phyloP scores from a whole-genome alignment of 2,329 filamentous ascomycete genomes.

The Fusarium anguioides region DNA sequence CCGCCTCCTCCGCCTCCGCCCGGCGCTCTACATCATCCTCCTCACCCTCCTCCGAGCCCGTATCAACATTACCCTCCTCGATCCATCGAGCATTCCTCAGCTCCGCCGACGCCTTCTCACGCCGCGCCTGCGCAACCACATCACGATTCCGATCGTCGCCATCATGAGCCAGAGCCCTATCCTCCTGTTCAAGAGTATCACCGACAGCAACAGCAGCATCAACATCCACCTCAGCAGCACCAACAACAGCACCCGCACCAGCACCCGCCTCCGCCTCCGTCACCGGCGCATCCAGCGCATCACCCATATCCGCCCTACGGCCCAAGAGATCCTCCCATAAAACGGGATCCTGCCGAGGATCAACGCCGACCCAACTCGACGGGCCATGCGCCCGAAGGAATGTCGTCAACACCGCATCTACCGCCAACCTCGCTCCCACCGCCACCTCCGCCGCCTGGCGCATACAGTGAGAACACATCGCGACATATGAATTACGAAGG shows the following conservation, averaged over 20 bases:
- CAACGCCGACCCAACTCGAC: constrained; percentile 65
- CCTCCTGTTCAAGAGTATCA: constrained; percentile 66
- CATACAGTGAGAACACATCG: constrained; percentile 59
- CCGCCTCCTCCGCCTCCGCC: constrained; percentile 46
- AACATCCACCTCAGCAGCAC: constrained; percentile 28
- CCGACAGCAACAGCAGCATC: constrained; percentile 44
- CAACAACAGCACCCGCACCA: constrained; percentile 26
- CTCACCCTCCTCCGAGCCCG: constrained; percentile 49
- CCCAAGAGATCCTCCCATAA: constrained; percentile 64
- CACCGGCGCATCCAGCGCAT: constrained; percentile 54
- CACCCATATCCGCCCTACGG: constrained; percentile 58
- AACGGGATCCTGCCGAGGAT: constrained; percentile 66
- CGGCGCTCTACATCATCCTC: constrained; percentile 46
- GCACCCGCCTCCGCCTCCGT: constrained; percentile 50
- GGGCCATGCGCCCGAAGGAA: constrained; percentile 54
- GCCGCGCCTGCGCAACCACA: constrained; percentile 49
- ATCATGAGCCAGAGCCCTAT: constrained; percentile 67
- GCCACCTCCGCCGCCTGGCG: constrained; percentile 45
- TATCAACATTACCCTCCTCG: constrained; percentile 56
- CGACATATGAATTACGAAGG: constrained; percentile 66
- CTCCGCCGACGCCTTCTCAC: constrained; percentile 46
- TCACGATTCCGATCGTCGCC: constrained; percentile 63
- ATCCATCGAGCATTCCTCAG: constrained; percentile 48
- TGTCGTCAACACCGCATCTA: constrained; percentile 49
- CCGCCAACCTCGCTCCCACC: constrained; percentile 48